phyloP scores from a whole-genome alignment of 306 rosid species.

The Leucaena leucocephala region DNA sequence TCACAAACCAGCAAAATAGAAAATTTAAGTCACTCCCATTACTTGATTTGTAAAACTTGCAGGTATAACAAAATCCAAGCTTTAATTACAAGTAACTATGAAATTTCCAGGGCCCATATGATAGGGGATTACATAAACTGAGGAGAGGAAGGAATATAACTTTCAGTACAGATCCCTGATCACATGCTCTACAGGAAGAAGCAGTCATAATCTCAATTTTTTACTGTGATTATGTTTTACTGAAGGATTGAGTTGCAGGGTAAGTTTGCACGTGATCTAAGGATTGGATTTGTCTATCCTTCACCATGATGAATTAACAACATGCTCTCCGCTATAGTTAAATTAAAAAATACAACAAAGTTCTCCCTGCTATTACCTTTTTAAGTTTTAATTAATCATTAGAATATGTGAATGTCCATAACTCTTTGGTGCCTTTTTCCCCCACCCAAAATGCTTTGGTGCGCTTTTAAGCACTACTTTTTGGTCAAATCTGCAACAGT shows the following conservation, averaged over 20 bases:
- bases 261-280: conserved; percentile 36
- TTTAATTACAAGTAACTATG: background rate
- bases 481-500: conserved; percentile 11
- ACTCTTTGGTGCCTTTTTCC: conserved; percentile 21
- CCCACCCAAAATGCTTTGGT: background rate
- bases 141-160: conserved; percentile 9
- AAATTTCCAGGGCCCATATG: conserved; percentile 14
- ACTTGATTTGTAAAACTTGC: background rate
- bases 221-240: background rate
- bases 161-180: conserved; percentile 35
- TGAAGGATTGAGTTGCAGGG: conserved; percentile 26
- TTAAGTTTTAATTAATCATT: background rate
- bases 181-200: conserved; percentile 50
- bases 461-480: conserved; percentile 33
- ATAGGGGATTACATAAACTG: conserved; percentile 16
- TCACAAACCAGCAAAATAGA: conserved; percentile 13
- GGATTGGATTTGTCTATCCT: conserved; percentile 40
- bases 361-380: background rate
- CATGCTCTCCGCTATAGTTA: background rate
- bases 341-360: background rate
- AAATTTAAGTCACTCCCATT: conserved; percentile 17
- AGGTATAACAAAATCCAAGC: background rate
- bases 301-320: conserved; percentile 1
- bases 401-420: conserved; percentile 21
- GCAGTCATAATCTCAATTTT: background rate